Base-by-base conservation (phyloP, 441 rosid species). In the Corymbia citriodora region DNA sequence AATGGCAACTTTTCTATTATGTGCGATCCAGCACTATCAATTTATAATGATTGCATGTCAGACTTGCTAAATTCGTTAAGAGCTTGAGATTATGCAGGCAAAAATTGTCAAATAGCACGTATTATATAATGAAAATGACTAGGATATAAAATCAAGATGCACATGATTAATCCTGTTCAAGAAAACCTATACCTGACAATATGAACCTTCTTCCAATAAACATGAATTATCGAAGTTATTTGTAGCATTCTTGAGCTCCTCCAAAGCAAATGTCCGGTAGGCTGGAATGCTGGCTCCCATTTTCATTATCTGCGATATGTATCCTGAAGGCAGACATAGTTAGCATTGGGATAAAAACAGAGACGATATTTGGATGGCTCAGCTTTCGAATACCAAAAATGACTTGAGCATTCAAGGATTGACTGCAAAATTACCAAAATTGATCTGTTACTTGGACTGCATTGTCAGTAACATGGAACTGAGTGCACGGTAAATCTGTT, bases 291-390 rank as follows among this genome's bases (percentile, higher is more conserved):
- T 91, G 86, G 96, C 94, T 88, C 97, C 97, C 92, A 95, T 91
- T 92, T 94, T 96, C 96, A 95, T 96, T 90, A 95, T 96, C 89
- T 94, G 93, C 53, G 96, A 95, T 91, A 95, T 96, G 70, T 92
- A 65, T 89, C 95, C 97, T 96, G 94, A 90, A 90, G 89, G 55
- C 40, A 31, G 49, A 55, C 55, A 59, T 18, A 36, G 14, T 72
- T 36, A 72, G 29, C 36, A 45, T 33, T 11, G 29, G 9, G 27
- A 72, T 36, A 72, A 36, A 31, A 36, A 72, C 82, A 72, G 49
- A 72, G 82, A 72, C 27, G 36, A 72, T 36, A 10, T 72, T 36
- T 72, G 3, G 19, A 72, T 72, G 82, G 49, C 49, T 72, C 82
- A 36, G 82, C 82, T 19, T 72, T 21, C 36, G 82, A 72, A 72